Evolutionary conservation across 2,329 filamentous ascomycete species (phyloP).

Genomic region (Colletotrichum simmondsii): DNA sequence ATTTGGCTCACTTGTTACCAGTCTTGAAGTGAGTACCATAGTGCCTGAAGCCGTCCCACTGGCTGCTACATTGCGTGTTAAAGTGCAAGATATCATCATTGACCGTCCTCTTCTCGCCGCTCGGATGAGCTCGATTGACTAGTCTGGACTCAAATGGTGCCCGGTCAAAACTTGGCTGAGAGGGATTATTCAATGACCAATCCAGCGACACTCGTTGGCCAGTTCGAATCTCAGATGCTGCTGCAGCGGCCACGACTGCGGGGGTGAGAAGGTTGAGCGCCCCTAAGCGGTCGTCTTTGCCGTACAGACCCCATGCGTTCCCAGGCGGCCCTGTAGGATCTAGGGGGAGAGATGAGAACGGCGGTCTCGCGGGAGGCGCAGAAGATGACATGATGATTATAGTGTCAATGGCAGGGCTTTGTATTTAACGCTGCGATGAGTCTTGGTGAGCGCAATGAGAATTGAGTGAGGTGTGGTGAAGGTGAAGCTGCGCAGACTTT

Average conservation of each 20-base stretch:
- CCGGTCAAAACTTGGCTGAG: slow-evolving; percentile 46
- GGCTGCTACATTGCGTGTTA: slow-evolving; percentile 51
- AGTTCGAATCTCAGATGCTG: slow-evolving; percentile 36
- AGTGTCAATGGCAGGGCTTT: too few species aligned
- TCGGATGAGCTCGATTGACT: slow-evolving; percentile 50
- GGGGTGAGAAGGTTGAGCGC: slow-evolving; percentile 67
- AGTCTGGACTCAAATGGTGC: slow-evolving; percentile 44
- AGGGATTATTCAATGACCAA: slow-evolving; percentile 46
- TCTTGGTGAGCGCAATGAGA: not conserved
- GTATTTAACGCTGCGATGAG: not conserved
- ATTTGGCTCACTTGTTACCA: slow-evolving; percentile 4
- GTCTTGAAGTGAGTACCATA: slow-evolving; percentile 35
- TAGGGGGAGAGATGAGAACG: slow-evolving; percentile 53
- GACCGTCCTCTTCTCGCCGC: slow-evolving; percentile 41
- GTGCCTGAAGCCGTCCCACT: slow-evolving; percentile 53
- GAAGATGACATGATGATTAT: not conserved
- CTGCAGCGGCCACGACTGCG: slow-evolving; percentile 44
- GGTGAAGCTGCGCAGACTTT: not conserved
- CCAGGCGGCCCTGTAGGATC: slow-evolving; percentile 59
- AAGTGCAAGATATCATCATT: slow-evolving; percentile 48
- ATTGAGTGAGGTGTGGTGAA: not conserved
- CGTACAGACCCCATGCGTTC: slow-evolving; percentile 68
- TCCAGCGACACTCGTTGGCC: slow-evolving; percentile 45
- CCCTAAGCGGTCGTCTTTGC: slow-evolving; percentile 60
- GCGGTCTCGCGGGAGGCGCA: not conserved